Evolutionary conservation across 805 yeast genomes (phyloP).

Genomic region (Nakazawaea ishiwadae): DNA sequence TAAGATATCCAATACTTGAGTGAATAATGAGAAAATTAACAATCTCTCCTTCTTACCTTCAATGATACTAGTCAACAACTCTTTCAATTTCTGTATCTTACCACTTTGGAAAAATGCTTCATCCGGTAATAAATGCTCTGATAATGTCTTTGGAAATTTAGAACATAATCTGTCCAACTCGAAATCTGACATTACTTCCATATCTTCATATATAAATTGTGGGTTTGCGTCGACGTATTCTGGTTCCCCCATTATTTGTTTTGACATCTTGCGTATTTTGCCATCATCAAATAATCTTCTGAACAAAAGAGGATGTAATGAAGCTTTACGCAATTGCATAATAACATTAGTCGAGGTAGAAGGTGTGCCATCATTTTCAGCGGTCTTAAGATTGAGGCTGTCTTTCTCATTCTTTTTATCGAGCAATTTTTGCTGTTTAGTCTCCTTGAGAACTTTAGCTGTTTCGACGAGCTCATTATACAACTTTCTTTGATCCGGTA

Average conservation of each 20-base stretch:
- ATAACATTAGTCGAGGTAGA: slow-evolving; percentile 61
- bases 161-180: slow-evolving; percentile 76
- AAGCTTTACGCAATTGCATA: slow-evolving; percentile 88
- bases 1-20: slow-evolving; percentile 85
- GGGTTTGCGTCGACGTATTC: slow-evolving; percentile 72
- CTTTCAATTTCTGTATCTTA: slow-evolving; percentile 55
- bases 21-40: slow-evolving; percentile 84
- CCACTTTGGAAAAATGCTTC: slow-evolving; percentile 63
- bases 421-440: neutral
- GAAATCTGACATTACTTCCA: slow-evolving; percentile 91
- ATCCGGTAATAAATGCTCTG: slow-evolving; percentile 46
- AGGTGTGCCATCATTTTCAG: slow-evolving; percentile 23
- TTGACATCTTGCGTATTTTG: slow-evolving; percentile 61
- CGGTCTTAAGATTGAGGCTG: neutral
- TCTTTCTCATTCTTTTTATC: slow-evolving; percentile 1
- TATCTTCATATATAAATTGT: slow-evolving; percentile 81
- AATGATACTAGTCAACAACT: slow-evolving; percentile 54
- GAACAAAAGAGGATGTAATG: slow-evolving; percentile 87
- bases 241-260: slow-evolving; percentile 74
- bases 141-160: slow-evolving; percentile 64
- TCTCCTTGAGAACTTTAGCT: slow-evolving; percentile 31
- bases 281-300: slow-evolving; percentile 58
- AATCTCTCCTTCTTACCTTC: slow-evolving; percentile 59
- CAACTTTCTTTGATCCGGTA: slow-evolving; percentile 46
- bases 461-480: slow-evolving; percentile 55